Conservation (phyloP, 768 basidiomycete genomes). For the Tylopilus vinaceipallidus region DNA sequence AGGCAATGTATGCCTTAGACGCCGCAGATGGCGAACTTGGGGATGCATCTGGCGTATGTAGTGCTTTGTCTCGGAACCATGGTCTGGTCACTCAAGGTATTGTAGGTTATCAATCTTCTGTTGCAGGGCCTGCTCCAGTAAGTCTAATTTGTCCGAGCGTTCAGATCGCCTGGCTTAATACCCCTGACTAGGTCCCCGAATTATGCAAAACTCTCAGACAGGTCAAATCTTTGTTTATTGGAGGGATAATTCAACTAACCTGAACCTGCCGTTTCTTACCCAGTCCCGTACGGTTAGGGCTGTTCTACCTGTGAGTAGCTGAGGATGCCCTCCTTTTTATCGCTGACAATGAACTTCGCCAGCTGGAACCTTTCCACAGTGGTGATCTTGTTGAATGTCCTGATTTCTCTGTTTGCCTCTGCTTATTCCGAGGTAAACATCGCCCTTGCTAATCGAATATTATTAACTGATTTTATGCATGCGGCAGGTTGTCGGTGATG, state of each 20-base stretch:
- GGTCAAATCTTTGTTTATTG: slow-evolving; percentile 32
- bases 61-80: slow-evolving; percentile 6
- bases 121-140: slow-evolving; percentile 83
- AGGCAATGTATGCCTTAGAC: slow-evolving; percentile 87
- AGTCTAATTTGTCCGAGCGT: neutral
- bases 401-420: slow-evolving; percentile 94
- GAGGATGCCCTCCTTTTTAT: neutral
- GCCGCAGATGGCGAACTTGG: slow-evolving; percentile 81
- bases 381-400: slow-evolving; percentile 85
- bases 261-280: neutral
- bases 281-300: slow-evolving; percentile 56
- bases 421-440: slow-evolving; percentile 82
- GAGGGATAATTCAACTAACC: neutral
- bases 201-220: slow-evolving; percentile 53
- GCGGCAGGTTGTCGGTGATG: slow-evolving; percentile 72
- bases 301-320: slow-evolving; percentile 76
- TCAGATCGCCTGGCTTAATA: neutral
- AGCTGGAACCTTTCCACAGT: slow-evolving; percentile 85
- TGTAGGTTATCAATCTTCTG: slow-evolving; percentile 65
- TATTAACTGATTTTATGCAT: slow-evolving; percentile 1
- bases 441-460: neutral
- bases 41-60: slow-evolving; percentile 44
- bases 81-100: neutral
- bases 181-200: slow-evolving; percentile 52
- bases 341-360: neutral